phyloP scores from a whole-genome alignment of 768 basidiomycete genomes.

The Harrya chromipes region DNA sequence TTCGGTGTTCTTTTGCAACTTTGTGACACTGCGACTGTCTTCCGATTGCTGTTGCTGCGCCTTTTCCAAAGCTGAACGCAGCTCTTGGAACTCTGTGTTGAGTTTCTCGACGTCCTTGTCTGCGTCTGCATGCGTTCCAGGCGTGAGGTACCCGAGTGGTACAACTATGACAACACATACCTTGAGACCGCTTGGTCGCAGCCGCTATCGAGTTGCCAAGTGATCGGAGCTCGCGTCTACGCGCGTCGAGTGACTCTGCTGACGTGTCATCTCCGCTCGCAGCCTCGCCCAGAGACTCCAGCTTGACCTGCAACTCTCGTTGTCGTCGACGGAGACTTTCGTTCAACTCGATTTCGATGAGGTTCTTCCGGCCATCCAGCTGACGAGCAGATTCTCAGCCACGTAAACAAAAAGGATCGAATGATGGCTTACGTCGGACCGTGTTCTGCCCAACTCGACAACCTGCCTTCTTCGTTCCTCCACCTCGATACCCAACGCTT shows the following conservation, averaged over 20 bases:
- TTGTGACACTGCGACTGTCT: conserved; percentile 81
- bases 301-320: conserved; percentile 71
- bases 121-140: conserved; percentile 42
- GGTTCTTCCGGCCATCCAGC: conserved; percentile 71
- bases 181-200: conserved; percentile 60
- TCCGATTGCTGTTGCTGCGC: conserved; percentile 81
- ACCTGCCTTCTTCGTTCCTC: conserved; percentile 71
- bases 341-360: conserved; percentile 89
- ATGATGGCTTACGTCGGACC: conserved; percentile 58
- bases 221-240: conserved; percentile 63
- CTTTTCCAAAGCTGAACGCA: conserved; percentile 63
- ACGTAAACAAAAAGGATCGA: background rate
- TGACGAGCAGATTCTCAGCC: conserved; percentile 3
- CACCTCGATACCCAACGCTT: conserved; percentile 66
- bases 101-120: conserved; percentile 72
- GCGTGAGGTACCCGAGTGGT: background rate
- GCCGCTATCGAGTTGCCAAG: conserved; percentile 65
- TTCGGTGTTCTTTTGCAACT: conserved; percentile 93
- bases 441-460: conserved; percentile 61
- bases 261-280: conserved; percentile 55
- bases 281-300: conserved; percentile 72
- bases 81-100: conserved; percentile 61
- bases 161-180: conserved; percentile 28
- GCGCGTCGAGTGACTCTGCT: conserved; percentile 63
- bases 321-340: conserved; percentile 80